Conservation (phyloP, 768 basidiomycete species). For the Phallus indusiatus region DNA sequence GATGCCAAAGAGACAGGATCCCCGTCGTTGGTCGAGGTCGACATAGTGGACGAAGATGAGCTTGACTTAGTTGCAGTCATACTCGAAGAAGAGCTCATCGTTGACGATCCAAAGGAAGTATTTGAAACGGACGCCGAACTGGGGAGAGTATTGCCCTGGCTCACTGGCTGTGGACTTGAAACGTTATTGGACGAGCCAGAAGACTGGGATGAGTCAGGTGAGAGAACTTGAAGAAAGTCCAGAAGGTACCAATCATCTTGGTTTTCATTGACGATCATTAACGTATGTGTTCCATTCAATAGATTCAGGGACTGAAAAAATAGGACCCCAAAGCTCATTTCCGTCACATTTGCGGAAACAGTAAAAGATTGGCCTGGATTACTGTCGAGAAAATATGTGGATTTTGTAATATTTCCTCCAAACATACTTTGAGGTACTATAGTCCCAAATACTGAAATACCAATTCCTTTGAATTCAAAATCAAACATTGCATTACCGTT, state of each 20-base stretch:
- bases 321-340: neutral
- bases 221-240: neutral
- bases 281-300: neutral
- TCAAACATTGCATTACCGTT: neutral
- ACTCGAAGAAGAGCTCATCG: neutral
- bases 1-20: neutral
- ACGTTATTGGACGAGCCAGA: too few species aligned
- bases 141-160: neutral
- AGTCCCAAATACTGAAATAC: neutral
- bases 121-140: neutral
- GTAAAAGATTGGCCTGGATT: neutral
- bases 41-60: neutral
- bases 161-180: too few species aligned
- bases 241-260: neutral
- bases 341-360: neutral
- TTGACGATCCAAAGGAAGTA: neutral
- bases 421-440: neutral
- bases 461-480: neutral
- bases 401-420: neutral
- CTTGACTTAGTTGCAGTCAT: neutral
- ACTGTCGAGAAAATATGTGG: neutral
- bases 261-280: conserved; percentile 3
- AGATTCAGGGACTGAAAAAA: conserved; percentile 1
- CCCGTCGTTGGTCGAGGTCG: neutral
- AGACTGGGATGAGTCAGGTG: neutral